These are phyloP conservation scores for Helenozyma baotianmanensis DNA, from an alignment of 805 yeast species.

Conservation along the genomic window DNA sequence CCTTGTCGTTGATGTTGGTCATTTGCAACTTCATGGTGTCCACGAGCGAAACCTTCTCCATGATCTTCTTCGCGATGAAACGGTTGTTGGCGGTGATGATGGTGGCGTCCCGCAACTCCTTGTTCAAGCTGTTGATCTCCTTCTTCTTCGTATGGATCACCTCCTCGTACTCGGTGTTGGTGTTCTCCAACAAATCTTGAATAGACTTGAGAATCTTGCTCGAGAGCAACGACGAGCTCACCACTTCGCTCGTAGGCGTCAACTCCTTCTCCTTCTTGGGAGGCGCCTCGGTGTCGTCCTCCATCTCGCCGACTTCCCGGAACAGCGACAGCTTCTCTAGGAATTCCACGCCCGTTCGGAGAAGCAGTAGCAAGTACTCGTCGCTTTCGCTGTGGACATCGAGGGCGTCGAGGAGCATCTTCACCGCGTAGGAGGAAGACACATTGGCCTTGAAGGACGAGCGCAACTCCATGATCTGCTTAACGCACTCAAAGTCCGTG, in stretches of 20 bases:
- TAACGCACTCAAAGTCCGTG: conserved; percentile 72
- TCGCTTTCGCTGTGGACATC: conserved; percentile 13
- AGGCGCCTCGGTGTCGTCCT: conserved; percentile 2
- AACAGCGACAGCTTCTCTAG: conserved; percentile 21
- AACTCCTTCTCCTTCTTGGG: background rate
- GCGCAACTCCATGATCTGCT: conserved; percentile 25
- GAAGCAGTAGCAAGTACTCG: conserved; percentile 30
- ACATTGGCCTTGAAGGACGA: conserved; percentile 11
- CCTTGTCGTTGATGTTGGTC: conserved; percentile 36
- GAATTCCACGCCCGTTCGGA: conserved; percentile 31
- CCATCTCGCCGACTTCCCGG: conserved; percentile 8
- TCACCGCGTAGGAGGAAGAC: conserved; percentile 6
- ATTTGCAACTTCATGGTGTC: conserved; percentile 51
- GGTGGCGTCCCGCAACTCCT: conserved; percentile 36
- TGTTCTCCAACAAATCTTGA: conserved; percentile 32
- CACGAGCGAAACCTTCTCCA: conserved; percentile 31
- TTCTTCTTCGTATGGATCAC: conserved; percentile 31
- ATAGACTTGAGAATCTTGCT: conserved; percentile 34
- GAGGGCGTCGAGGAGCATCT: conserved; percentile 8
- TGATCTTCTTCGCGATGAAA: conserved; percentile 31
- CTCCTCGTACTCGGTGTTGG: conserved; percentile 36
- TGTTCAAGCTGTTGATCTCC: conserved; percentile 32
- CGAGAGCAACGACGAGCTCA: conserved; percentile 18
- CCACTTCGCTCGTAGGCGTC: conserved; percentile 10
- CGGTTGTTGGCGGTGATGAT: conserved; percentile 41